phyloP scores from a whole-genome alignment of 2,329 filamentous ascomycete genomes.

The Fonsecaea pugnacius region DNA sequence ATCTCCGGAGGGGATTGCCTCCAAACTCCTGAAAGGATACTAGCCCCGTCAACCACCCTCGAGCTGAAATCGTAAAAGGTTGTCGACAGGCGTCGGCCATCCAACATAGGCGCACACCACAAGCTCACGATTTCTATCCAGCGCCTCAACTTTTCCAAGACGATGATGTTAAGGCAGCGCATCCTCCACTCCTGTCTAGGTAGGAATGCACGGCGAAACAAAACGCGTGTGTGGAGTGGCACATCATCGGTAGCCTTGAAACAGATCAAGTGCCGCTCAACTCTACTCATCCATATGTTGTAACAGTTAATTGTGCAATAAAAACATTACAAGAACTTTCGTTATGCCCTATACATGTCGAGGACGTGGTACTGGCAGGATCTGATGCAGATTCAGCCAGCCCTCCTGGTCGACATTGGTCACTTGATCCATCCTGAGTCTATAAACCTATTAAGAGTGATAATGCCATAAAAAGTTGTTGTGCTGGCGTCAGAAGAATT shows the following conservation, averaged over 20 bases:
- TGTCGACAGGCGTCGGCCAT: not conserved
- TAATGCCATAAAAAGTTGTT: not conserved
- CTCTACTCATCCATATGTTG: slow-evolving; percentile 4
- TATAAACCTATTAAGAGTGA: not conserved
- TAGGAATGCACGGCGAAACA: not conserved
- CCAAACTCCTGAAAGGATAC: slow-evolving; percentile 11
- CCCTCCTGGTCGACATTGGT: not conserved
- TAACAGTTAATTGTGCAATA: not conserved
- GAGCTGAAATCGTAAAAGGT: not conserved
- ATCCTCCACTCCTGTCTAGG: not conserved
- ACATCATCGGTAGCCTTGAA: not conserved
- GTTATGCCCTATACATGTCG: not conserved
- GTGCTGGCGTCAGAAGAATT: not conserved
- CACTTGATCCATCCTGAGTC: not conserved
- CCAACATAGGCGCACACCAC: not conserved
- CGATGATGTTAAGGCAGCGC: not conserved
- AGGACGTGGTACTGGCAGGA: not conserved
- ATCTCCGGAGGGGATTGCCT: slow-evolving; percentile 20
- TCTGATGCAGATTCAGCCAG: not conserved
- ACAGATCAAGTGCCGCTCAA: slow-evolving; percentile 2
- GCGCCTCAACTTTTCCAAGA: not conserved
- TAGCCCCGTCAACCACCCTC: not conserved
- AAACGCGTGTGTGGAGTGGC: not conserved
- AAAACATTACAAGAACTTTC: not conserved
- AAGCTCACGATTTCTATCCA: not conserved